Base-by-base conservation (phyloP, 306 rosid species). In the Lablab purpureus region DNA sequence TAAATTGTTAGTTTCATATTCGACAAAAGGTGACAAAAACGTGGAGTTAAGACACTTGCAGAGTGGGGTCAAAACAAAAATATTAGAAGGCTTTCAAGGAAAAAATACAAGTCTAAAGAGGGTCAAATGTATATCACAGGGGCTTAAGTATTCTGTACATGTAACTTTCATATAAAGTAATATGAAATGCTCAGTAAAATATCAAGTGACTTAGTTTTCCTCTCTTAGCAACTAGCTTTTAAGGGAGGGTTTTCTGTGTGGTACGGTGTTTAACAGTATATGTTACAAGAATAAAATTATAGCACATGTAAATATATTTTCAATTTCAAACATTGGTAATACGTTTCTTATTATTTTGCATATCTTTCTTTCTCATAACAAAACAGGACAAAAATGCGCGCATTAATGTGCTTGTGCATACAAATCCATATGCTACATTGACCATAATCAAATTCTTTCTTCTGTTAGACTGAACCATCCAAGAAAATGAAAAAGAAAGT, bases 1-100 rank as follows among this genome's bases (percentile, higher is more conserved):
- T 30, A 58, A 69, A 36, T 17, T 64, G 10, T 85, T 78, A 88
- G 86, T 37, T 21, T 19, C 54, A 34, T 40, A 56, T 28, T 72
- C 54, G 19, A 70, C 49, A 73, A 47, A 43, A 45, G 43, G 58
- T 52, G 59, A 74, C n/a, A 0, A 41, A 40, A 55, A 25, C 6
- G 17, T 40, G 28, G 28, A 49, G 59, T 25, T 10, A 52, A 58
- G 60, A 58, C 21, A 59, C 22, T 59, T 19, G 54, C 21, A 59
- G 43, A 73, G 18, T 27, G 59, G 69, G n/a, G 58, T n/a, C 75
- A 78, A 78, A 67, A 36, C 73, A 76, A 32, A 36, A 49, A 9
- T 49, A 50, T 34, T 19, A 30, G 49, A 62, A 19, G 28, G 34
- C 60, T 60, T 75, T 17, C 30, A 25, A 45, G 41, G 27, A 27